A percentile compares a stretch with the other conserved stretches of the same genome.
These are phyloP conservation scores for Sugiyamaella marilandica DNA, from an alignment of 805 yeast genomes.

Conservation along the genomic window DNA sequence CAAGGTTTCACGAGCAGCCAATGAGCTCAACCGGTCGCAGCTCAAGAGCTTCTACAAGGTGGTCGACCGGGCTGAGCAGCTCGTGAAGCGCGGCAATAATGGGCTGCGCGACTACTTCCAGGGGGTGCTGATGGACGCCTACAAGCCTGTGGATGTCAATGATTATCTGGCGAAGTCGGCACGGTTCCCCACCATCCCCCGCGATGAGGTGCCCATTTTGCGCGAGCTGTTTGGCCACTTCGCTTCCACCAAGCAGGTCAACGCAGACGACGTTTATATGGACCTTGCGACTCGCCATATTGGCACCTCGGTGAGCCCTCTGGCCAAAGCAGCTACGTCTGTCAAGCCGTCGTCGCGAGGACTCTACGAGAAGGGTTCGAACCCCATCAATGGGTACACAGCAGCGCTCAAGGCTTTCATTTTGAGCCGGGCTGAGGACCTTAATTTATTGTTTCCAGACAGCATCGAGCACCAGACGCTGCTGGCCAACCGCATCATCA, in stretches of 20 bases:
- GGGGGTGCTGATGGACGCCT: constrained; percentile 38
- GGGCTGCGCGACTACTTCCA: constrained; percentile 49
- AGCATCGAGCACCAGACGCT: constrained; percentile 23
- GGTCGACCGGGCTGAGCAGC: constrained; percentile 47
- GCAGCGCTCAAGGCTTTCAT: constrained; percentile 48
- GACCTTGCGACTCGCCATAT: constrained; percentile 20
- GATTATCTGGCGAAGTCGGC: constrained; percentile 36
- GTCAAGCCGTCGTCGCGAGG: constrained; percentile 23
- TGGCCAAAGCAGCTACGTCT: constrained; percentile 12
- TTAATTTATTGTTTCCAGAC: constrained; percentile 39
- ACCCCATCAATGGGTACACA: constrained; percentile 52
- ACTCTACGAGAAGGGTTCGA: constrained; percentile 58
- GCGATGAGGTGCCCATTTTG: constrained; percentile 32
- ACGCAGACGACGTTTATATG: constrained; percentile 23
- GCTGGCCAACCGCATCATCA: constrained; percentile 34
- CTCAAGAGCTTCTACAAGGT: constrained; percentile 54
- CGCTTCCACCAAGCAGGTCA: constrained; percentile 27
- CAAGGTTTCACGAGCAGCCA: constrained; percentile 16
- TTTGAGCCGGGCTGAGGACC: constrained; percentile 46
- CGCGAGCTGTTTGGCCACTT: constrained; percentile 44
- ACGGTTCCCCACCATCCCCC: constrained; percentile 28
- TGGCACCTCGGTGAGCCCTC: constrained; percentile 16
- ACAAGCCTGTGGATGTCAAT: constrained; percentile 44
- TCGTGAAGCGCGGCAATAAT: constrained; percentile 54
- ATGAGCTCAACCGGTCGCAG: constrained; percentile 24